phyloP scores from a whole-genome alignment of 805 yeast species.

The Barnettozyma populi region DNA sequence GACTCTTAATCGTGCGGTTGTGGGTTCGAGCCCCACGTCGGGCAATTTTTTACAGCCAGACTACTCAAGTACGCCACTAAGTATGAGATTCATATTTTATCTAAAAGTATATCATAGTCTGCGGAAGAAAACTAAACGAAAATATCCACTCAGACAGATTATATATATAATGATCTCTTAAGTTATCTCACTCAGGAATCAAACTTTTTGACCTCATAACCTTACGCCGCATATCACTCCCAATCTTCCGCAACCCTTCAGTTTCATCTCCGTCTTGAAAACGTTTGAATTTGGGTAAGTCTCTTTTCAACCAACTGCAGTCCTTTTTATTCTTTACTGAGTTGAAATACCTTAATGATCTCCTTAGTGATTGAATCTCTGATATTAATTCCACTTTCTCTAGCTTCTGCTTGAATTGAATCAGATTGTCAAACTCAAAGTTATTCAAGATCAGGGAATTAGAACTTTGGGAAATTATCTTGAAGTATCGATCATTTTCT shows the following conservation, averaged over 20 bases:
- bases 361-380: constrained; percentile 39
- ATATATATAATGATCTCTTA: background rate
- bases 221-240: constrained; percentile 14
- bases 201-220: constrained; percentile 1
- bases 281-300: constrained; percentile 8
- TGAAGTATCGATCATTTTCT: constrained; percentile 17
- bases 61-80: too few relatives aligned
- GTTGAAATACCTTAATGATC: constrained; percentile 16
- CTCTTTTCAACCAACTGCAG: constrained; percentile 11
- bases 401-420: constrained; percentile 30
- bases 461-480: constrained; percentile 13
- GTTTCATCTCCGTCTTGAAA: constrained; percentile 4
- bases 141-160: background rate
- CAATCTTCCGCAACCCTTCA: constrained; percentile 19
- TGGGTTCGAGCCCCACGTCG: constrained; percentile 4
- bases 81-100: too few relatives aligned
- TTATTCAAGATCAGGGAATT: constrained; percentile 21
- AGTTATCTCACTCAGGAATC: background rate
- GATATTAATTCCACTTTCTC: constrained; percentile 35
- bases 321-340: background rate
- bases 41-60: background rate
- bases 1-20: constrained; percentile 4
- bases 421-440: constrained; percentile 29
- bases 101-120: too few relatives aligned
- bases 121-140: too few relatives aligned